These are phyloP conservation scores for Aquilaria agallochum DNA, from an alignment of 441 rosid species.

Conservation along the genomic window DNA sequence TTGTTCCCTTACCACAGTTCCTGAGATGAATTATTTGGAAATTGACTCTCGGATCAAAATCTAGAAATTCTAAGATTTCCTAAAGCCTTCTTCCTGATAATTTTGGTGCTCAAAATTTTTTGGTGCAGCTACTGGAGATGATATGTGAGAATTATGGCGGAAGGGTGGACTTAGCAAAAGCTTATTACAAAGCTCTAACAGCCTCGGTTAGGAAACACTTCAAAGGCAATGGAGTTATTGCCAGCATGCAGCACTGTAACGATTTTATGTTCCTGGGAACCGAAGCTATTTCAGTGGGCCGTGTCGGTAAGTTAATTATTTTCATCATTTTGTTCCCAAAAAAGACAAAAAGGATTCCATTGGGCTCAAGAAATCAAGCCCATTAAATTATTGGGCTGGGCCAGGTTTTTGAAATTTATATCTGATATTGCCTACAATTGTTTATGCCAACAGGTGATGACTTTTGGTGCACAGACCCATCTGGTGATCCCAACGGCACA, in stretches of 20 bases:
- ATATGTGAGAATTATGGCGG: constrained; percentile 85
- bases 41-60: too few species aligned
- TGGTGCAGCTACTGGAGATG: constrained; percentile 70
- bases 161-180: constrained; percentile 83
- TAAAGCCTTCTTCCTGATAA: too few species aligned
- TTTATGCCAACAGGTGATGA: constrained; percentile 59
- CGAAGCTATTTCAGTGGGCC: constrained; percentile 81
- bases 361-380: too few species aligned
- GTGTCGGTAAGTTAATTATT: constrained; percentile 60
- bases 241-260: constrained; percentile 97
- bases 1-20: too few species aligned
- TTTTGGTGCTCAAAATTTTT: background rate
- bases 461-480: constrained; percentile 96
- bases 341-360: too few species aligned
- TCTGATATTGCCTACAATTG: too few species aligned
- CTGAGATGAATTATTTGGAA: too few species aligned
- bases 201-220: constrained; percentile 75
- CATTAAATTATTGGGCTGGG: too few species aligned
- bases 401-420: too few species aligned
- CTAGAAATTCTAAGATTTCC: too few species aligned
- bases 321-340: too few species aligned
- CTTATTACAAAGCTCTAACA: constrained; percentile 74
- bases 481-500: constrained; percentile 88
- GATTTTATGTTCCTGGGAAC: constrained; percentile 97
- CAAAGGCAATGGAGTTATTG: constrained; percentile 88